Conservation (phyloP, 331 rosid species). For the Acacia concinna region DNA sequence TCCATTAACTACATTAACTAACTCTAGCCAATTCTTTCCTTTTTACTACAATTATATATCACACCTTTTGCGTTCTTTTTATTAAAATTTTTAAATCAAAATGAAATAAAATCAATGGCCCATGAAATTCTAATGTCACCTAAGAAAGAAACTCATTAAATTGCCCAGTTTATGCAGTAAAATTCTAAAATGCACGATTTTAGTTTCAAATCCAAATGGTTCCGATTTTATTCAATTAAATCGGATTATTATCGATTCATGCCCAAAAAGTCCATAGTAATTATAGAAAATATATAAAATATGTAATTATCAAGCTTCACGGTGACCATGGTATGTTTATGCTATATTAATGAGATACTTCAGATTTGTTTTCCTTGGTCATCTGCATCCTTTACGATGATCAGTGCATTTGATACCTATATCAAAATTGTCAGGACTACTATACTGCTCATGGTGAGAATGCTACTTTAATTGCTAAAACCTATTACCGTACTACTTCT, state of each 20-base stretch:
- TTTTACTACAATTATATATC: too few relatives aligned
- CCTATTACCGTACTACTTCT: conserved; percentile 86
- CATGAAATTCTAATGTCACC: not conserved
- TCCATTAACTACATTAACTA: too few relatives aligned
- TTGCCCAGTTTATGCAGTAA: not conserved
- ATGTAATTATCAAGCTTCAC: not conserved
- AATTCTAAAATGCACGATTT: not conserved
- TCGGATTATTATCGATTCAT: not conserved
- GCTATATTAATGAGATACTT: conserved; percentile 10
- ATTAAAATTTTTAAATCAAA: not conserved
- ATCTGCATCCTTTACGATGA: conserved; percentile 18
- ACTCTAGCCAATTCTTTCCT: too few relatives aligned
- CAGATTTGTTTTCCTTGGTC: conserved; percentile 3
- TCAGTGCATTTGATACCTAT: not conserved
- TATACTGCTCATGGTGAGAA: conserved; percentile 90
- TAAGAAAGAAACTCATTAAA: not conserved
- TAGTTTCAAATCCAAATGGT: not conserved
- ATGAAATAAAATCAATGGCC: not conserved
- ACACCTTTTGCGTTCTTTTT: not conserved
- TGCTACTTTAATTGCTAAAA: conserved; percentile 90
- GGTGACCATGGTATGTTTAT: not conserved
- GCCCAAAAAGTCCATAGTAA: not conserved
- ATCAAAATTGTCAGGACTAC: conserved; percentile 66
- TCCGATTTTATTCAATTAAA: not conserved
- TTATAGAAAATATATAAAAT: not conserved